These are phyloP conservation scores for Phalaenopsis hybrid DNA, from an alignment of 116 monocot species.

Conservation along the genomic window DNA sequence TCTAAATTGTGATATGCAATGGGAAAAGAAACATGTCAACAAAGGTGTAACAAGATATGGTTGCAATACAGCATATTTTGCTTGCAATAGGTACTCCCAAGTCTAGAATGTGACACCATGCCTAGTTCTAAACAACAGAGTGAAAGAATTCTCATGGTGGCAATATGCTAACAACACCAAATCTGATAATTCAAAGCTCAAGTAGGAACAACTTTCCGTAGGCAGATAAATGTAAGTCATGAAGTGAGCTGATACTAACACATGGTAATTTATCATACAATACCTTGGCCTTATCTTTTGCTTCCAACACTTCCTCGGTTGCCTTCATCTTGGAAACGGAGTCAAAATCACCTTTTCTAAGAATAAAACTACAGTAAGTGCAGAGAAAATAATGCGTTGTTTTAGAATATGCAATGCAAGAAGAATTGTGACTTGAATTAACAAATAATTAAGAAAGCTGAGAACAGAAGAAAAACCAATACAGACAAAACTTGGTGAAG, in stretches of 20 bases:
- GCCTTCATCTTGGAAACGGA: slow-evolving; percentile 66
- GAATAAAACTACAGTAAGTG: not conserved
- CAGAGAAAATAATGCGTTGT: not conserved
- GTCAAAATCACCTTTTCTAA: slow-evolving; percentile 45
- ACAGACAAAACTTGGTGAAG: not conserved
- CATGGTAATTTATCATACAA: not conserved
- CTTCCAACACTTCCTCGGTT: slow-evolving; percentile 55
- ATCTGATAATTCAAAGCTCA: not conserved
- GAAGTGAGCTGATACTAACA: not conserved
- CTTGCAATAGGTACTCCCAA: not conserved
- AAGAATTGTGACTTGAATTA: not conserved
- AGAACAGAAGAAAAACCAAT: not conserved
- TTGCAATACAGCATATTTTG: not conserved
- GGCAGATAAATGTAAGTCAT: not conserved
- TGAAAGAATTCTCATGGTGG: not conserved
- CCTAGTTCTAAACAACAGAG: not conserved
- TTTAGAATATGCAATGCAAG: not conserved
- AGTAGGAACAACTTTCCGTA: not conserved
- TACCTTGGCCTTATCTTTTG: slow-evolving; percentile 57
- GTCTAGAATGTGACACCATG: not conserved
- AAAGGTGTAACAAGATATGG: not conserved
- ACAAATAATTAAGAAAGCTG: not conserved
- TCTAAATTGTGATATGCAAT: not conserved
- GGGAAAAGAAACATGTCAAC: not conserved
- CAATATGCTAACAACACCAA: not conserved